Evolutionary conservation across 2,329 filamentous ascomycete genomes (phyloP).

Genomic region (Mycosphaerella sp.): DNA sequence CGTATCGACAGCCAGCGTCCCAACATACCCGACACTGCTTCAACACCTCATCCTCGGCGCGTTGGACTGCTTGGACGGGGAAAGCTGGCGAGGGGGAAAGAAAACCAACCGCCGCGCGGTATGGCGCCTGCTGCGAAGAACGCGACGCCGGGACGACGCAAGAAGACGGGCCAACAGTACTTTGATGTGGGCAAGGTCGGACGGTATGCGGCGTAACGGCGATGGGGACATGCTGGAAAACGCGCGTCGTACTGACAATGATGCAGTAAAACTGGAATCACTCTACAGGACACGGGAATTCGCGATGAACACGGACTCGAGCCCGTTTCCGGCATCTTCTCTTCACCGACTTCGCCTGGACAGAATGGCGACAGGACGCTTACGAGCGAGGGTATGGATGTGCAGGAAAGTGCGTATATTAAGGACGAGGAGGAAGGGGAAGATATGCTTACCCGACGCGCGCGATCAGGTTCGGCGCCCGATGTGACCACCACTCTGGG

Average conservation of each 20-base stretch:
- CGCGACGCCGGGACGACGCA: constrained; percentile 27
- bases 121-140: constrained; percentile 26
- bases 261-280: constrained; percentile 79
- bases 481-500: constrained; percentile 42
- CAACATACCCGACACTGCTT: constrained; percentile 1
- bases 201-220: constrained; percentile 24
- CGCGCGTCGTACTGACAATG: constrained; percentile 15
- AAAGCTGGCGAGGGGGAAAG: constrained; percentile 29
- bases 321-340: constrained; percentile 79
- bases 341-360: constrained; percentile 61
- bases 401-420: constrained; percentile 52
- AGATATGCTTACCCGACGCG: constrained; percentile 14
- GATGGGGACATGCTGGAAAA: not conserved
- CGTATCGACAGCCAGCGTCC: not conserved
- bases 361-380: constrained; percentile 21
- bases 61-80: constrained; percentile 1
- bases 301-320: constrained; percentile 93
- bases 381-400: constrained; percentile 45
- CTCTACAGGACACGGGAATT: constrained; percentile 67
- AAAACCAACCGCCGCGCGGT: constrained; percentile 26
- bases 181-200: constrained; percentile 35
- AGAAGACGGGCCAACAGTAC: constrained; percentile 31
- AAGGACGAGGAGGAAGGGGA: constrained; percentile 1
- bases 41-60: constrained; percentile 4
- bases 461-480: constrained; percentile 44